Evolutionary conservation across 805 yeast species (phyloP).

Genomic region (Cyberlindnera saturnus): DNA sequence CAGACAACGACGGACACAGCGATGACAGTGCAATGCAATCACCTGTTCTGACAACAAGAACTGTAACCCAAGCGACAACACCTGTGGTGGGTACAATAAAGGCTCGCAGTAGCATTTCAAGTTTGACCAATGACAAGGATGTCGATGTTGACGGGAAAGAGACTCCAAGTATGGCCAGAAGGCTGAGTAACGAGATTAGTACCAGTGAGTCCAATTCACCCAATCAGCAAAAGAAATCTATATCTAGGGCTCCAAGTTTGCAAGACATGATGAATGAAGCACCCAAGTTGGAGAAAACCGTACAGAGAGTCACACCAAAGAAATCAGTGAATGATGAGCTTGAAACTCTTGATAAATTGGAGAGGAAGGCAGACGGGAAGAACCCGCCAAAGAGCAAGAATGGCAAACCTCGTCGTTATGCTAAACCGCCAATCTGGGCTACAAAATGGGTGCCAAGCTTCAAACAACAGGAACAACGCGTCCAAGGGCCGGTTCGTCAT

Average conservation of each 20-base stretch:
- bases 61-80: conserved; percentile 5
- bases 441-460: conserved; percentile 54
- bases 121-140: conserved; percentile 40
- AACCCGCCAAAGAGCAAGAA: background rate
- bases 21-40: background rate
- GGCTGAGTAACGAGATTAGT: conserved; percentile 20
- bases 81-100: conserved; percentile 14
- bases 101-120: conserved; percentile 19
- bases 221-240: conserved; percentile 15
- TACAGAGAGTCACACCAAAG: background rate
- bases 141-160: conserved; percentile 37
- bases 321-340: conserved; percentile 7
- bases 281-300: background rate
- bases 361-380: conserved; percentile 9
- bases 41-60: background rate
- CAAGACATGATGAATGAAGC: conserved; percentile 14
- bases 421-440: conserved; percentile 78
- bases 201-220: conserved; percentile 23
- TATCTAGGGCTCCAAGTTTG: conserved; percentile 12
- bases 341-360: conserved; percentile 11
- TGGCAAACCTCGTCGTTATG: conserved; percentile 55
- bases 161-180: conserved; percentile 30
- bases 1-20: conserved; percentile 3
- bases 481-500: background rate
- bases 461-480: conserved; percentile 1